Evolutionary conservation across 257 asterid species (phyloP).

Genomic region (Phtheirospermum japonicum): DNA sequence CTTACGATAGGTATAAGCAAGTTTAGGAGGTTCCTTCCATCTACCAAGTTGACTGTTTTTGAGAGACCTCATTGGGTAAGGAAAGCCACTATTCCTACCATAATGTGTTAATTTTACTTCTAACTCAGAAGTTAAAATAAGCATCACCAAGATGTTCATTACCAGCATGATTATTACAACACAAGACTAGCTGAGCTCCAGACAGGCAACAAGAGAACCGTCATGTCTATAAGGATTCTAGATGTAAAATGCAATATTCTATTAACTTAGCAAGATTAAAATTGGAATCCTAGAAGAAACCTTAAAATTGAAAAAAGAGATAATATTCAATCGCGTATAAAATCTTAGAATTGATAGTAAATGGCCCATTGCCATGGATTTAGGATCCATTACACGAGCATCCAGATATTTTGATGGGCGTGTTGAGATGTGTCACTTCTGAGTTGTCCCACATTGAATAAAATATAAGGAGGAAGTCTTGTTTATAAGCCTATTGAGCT

Average conservation of each 20-base stretch:
- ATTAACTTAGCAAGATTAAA: background rate
- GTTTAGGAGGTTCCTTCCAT: background rate
- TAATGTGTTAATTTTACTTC: background rate
- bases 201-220: constrained; percentile 17
- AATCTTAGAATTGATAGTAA: constrained; percentile 6
- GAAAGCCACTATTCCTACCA: background rate
- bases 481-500: too few species aligned
- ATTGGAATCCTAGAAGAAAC: constrained; percentile 7
- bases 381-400: constrained; percentile 1
- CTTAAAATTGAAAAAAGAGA: background rate
- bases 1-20: background rate
- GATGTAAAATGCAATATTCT: constrained; percentile 12
- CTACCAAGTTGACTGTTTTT: background rate
- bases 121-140: background rate
- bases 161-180: constrained; percentile 8
- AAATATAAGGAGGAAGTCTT: too few species aligned
- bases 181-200: background rate
- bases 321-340: background rate
- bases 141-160: background rate
- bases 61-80: background rate
- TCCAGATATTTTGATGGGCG: background rate
- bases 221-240: background rate
- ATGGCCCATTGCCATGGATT: background rate
- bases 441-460: too few species aligned
- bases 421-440: too few species aligned